A percentile compares a stretch with the other conserved stretches of the same genome.
phyloP scores from a whole-genome alignment of 306 rosid genomes.

The Biancaea sappan region DNA sequence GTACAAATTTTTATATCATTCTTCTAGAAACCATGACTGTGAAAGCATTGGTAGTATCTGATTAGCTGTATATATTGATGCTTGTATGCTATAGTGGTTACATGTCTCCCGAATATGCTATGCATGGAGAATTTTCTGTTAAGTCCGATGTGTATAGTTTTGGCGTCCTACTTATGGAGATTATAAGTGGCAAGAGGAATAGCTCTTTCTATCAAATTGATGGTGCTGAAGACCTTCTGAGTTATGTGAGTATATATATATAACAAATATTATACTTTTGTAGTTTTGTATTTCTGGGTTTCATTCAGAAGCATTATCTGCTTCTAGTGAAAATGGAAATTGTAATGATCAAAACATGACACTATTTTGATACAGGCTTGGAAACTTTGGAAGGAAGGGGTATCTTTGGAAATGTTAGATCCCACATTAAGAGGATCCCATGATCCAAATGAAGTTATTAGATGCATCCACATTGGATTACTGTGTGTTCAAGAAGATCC shows the following conservation, averaged over 20 bases:
- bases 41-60: neutral
- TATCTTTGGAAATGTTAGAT: slow-evolving; percentile 38
- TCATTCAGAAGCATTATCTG: neutral
- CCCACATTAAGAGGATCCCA: slow-evolving; percentile 34
- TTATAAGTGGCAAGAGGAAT: slow-evolving; percentile 45
- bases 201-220: slow-evolving; percentile 23
- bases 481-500: slow-evolving; percentile 45
- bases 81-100: slow-evolving; percentile 28
- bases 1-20: slow-evolving; percentile 13
- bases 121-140: slow-evolving; percentile 33
- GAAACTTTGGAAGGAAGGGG: slow-evolving; percentile 41
- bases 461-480: slow-evolving; percentile 44
- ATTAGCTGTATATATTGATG: neutral
- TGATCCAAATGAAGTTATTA: slow-evolving; percentile 34
- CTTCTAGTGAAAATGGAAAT: neutral
- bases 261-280: neutral
- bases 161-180: slow-evolving; percentile 43
- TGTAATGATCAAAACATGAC: too few species aligned
- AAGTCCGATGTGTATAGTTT: slow-evolving; percentile 40
- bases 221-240: slow-evolving; percentile 29
- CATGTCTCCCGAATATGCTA: slow-evolving; percentile 36
- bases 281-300: neutral
- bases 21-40: neutral
- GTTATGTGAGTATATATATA: slow-evolving; percentile 36
- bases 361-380: slow-evolving; percentile 40